Base-by-base conservation (phyloP, 192 early-diverging fungal species). In the Coemansia sp. region DNA sequence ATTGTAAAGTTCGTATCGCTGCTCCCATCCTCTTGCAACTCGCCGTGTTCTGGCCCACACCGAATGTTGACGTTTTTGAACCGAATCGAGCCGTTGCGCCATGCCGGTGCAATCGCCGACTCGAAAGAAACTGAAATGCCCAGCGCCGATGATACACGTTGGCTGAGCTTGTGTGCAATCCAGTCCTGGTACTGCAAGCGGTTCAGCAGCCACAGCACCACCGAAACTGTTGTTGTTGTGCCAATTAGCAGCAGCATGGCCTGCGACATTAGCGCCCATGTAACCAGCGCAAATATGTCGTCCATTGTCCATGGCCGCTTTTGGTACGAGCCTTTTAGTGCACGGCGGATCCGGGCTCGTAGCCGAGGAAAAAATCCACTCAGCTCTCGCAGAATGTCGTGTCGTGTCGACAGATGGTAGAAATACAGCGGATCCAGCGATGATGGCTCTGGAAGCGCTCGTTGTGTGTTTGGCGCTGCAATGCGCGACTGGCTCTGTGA, bases 81-180 rank as follows among this genome's bases (percentile, higher is more conserved):
- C 11, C 88, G 82, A 54, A 98, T 95, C 8, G 86, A 84, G 10
- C 95, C 95, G 19, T 89, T 86, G 47, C 90, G 85, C 97, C 97
- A 98, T 32, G 89, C 89, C 0, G 97, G 97, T 5, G 92, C 86
- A 54, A 97, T 94, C 3, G 93, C 94, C 3, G 91, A 89, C 52
- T 96, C 95, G 64, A 97, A 96, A 2, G 84, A 86, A 18, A 98
- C 88, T 3, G 89, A 87, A 27, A 88, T 87, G 0, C 94, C 94
- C 3, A 93, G 93, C 2, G 86, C 84, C 5, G 84, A 74, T 3
- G 91, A 92, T 0, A 98, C 78, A 72, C 92, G 93, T 29, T 88
- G 78, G 29, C 90, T 83, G 35, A 98, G 84, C n/a, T 81, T 84
- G 61, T 84, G 83, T 12, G 93, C 88, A 51, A 95, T 81, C 68